Conservation (phyloP, 331 rosid species). For the Arachis monticola region DNA sequence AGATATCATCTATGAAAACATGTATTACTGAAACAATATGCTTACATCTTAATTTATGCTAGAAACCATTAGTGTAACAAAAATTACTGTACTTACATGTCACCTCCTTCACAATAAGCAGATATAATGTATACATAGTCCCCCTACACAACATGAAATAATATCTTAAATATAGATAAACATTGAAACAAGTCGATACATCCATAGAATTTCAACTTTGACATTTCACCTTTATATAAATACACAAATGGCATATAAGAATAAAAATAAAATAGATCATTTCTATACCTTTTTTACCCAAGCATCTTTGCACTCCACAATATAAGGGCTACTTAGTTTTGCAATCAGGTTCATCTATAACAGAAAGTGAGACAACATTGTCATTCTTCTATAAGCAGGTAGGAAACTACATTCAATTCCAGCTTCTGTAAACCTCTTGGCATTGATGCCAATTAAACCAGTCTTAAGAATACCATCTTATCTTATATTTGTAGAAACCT, state of each 20-base stretch:
- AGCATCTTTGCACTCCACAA: slow-evolving; percentile 90
- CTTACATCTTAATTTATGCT: slow-evolving; percentile 30
- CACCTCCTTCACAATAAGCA: slow-evolving; percentile 90
- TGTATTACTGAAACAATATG: slow-evolving; percentile 6
- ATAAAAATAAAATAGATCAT: not conserved
- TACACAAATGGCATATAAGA: slow-evolving; percentile 1
- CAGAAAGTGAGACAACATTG: slow-evolving; percentile 28
- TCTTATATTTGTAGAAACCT: slow-evolving; percentile 31
- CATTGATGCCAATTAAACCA: slow-evolving; percentile 24
- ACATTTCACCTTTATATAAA: slow-evolving; percentile 8
- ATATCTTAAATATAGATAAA: slow-evolving; percentile 26
- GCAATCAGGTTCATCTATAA: slow-evolving; percentile 79
- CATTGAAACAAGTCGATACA: slow-evolving; percentile 6
- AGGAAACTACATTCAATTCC: not conserved
- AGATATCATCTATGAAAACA: not conserved
- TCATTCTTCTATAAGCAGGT: slow-evolving; percentile 5
- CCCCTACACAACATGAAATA: slow-evolving; percentile 61
- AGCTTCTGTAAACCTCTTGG: slow-evolving; percentile 7
- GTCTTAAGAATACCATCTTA: slow-evolving; percentile 17
- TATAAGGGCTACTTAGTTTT: slow-evolving; percentile 77
- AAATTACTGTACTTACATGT: slow-evolving; percentile 72
- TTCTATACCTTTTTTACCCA: slow-evolving; percentile 89
- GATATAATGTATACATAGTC: slow-evolving; percentile 77
- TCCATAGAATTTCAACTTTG: slow-evolving; percentile 18
- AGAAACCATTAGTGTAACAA: slow-evolving; percentile 24